Evolutionary conservation across 1,139 yeast species (phyloP).

Genomic region (Protomyces lactucae-debilis): DNA sequence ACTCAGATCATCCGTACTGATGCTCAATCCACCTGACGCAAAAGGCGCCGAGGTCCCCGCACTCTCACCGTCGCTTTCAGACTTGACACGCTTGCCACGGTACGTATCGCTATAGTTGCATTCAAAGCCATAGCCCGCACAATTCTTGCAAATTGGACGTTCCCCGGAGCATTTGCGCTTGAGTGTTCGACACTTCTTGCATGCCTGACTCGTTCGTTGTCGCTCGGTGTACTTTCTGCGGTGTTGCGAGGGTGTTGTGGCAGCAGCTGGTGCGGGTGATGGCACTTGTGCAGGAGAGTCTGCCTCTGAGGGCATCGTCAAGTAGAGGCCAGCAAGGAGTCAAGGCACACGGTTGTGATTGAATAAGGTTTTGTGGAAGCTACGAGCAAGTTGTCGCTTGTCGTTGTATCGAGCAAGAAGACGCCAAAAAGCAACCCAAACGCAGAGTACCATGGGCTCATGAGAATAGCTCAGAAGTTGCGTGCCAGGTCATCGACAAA

Average conservation of each 20-base stretch:
- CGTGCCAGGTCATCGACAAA: constrained; percentile 23
- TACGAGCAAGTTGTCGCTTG: too few species aligned
- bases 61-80: constrained; percentile 18
- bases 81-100: constrained; percentile 20
- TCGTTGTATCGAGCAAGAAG: too few species aligned
- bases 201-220: constrained; percentile 24
- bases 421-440: too few species aligned
- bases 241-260: neutral
- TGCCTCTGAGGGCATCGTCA: neutral
- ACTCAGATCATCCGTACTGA: neutral
- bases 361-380: too few species aligned
- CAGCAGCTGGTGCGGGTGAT: neutral
- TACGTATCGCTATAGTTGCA: constrained; percentile 20
- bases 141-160: constrained; percentile 21
- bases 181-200: constrained; percentile 22
- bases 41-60: neutral
- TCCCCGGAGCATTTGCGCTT: constrained; percentile 25
- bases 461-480: constrained; percentile 3
- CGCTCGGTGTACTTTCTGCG: constrained; percentile 25
- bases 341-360: too few species aligned
- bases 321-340: neutral
- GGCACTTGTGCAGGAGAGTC: neutral
- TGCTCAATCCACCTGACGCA: neutral
- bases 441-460: too few species aligned
- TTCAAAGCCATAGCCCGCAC: constrained; percentile 23